Conservation (phyloP, 495 filamentous ascomycete genomes). For the Penicillium ochrochloron region DNA sequence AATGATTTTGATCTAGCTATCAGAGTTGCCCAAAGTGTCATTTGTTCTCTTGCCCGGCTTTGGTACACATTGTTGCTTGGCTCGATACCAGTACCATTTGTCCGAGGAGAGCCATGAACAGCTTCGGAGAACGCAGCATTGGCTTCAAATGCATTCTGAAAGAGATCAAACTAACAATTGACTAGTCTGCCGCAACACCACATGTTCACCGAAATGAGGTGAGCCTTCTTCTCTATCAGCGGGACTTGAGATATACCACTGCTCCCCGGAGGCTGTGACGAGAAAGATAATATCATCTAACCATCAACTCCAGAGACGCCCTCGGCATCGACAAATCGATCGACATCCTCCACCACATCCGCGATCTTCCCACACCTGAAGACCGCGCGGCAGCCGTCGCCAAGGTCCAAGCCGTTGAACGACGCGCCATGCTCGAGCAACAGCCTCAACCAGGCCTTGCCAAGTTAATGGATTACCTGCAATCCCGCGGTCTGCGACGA, state of each 20-base stretch:
- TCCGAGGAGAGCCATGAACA: not conserved
- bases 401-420: slow-evolving; percentile 78
- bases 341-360: slow-evolving; percentile 91
- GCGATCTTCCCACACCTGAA: slow-evolving; percentile 63
- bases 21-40: not conserved
- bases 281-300: not conserved
- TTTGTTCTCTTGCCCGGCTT: not conserved
- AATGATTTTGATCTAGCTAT: not conserved
- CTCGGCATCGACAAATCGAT: slow-evolving; percentile 67
- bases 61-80: not conserved
- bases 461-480: slow-evolving; percentile 78
- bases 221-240: slow-evolving; percentile 30
- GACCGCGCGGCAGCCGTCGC: slow-evolving; percentile 68
- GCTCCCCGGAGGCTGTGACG: not conserved
- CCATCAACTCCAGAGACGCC: slow-evolving; percentile 45
- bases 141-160: not conserved
- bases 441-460: slow-evolving; percentile 78
- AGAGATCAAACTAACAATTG: slow-evolving; percentile 13
- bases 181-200: slow-evolving; percentile 84
- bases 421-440: slow-evolving; percentile 75
- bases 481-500: slow-evolving; percentile 66
- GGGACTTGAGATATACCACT: not conserved
- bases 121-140: not conserved
- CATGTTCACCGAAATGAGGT: slow-evolving; percentile 91
- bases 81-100: not conserved